These are phyloP conservation scores for Starmerella apicola DNA, from an alignment of 805 yeast species.

Conservation along the genomic window DNA sequence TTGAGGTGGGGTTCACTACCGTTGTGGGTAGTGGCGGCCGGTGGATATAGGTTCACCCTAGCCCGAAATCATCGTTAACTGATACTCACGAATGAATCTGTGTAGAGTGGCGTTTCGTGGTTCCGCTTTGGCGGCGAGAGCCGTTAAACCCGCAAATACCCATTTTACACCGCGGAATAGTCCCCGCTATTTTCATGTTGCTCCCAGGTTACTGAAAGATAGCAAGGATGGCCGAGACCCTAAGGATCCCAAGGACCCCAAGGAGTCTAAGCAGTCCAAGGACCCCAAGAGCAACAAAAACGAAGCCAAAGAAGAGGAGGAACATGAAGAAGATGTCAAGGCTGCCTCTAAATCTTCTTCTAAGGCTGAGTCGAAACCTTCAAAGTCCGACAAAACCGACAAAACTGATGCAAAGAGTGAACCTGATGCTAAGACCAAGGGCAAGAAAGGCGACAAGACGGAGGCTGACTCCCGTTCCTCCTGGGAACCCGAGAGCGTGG, in stretches of 20 bases:
- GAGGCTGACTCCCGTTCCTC: neutral
- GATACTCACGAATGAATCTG: constrained; percentile 1
- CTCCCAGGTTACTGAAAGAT: constrained; percentile 2
- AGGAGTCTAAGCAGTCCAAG: neutral
- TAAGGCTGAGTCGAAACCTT: neutral
- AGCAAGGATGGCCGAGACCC: constrained; percentile 5
- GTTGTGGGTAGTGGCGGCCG: too few relatives aligned
- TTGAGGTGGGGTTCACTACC: too few relatives aligned
- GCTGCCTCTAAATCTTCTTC: too few relatives aligned
- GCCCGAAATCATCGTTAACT: too few relatives aligned
- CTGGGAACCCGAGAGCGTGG: constrained; percentile 4
- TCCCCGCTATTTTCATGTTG: constrained; percentile 1
- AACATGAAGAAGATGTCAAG: neutral
- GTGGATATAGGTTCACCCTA: too few relatives aligned
- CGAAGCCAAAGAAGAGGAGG: neutral
- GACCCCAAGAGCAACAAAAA: constrained; percentile 1
- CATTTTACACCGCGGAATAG: neutral
- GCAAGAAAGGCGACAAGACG: neutral
- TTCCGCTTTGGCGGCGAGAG: neutral
- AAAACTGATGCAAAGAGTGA: neutral
- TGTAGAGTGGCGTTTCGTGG: constrained; percentile 8
- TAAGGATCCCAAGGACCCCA: neutral
- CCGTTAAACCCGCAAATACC: neutral
- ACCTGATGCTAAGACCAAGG: neutral
- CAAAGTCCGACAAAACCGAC: neutral